Conservation (phyloP, 2,329 filamentous ascomycete genomes). For the Pestalotiopsis fici region DNA sequence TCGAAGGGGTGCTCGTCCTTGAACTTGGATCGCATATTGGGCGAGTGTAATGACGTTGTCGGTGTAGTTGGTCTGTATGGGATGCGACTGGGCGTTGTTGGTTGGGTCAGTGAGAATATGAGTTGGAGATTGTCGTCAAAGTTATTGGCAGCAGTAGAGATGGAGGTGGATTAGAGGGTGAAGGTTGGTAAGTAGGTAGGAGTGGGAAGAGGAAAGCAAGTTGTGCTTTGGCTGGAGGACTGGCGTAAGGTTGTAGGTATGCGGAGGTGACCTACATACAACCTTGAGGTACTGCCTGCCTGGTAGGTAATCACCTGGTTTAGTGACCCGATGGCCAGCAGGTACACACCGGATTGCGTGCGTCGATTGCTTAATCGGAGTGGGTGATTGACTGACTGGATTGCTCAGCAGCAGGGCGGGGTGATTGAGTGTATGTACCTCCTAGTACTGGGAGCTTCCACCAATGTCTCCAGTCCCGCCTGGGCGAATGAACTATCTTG, state of each 20-base stretch:
- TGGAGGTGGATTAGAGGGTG: not conserved
- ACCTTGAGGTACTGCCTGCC: not conserved
- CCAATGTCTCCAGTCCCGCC: not conserved
- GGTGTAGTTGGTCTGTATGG: not conserved
- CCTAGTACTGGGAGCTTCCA: not conserved
- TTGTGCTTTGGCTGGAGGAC: not conserved
- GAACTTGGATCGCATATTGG: conserved; percentile 96
- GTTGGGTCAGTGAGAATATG: not conserved
- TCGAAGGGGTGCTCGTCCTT: conserved; percentile 99
- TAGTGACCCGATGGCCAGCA: not conserved
- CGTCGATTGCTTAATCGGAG: not conserved
- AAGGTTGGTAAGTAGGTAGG: not conserved
- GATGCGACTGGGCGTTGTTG: not conserved
- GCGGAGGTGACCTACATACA: not conserved
- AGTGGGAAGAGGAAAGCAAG: not conserved
- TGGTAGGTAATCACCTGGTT: not conserved
- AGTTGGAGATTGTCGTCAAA: not conserved
- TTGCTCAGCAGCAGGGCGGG: not conserved
- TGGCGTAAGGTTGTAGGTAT: not conserved
- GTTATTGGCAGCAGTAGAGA: not conserved
- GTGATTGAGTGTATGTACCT: not conserved
- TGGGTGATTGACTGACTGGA: not conserved
- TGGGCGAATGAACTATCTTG: not conserved
- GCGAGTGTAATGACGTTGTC: conserved; percentile 28
- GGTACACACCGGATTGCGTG: not conserved